Evolutionary conservation across 2,329 filamentous ascomycete genomes (phyloP).

Genomic region (Aspergillus sp.): DNA sequence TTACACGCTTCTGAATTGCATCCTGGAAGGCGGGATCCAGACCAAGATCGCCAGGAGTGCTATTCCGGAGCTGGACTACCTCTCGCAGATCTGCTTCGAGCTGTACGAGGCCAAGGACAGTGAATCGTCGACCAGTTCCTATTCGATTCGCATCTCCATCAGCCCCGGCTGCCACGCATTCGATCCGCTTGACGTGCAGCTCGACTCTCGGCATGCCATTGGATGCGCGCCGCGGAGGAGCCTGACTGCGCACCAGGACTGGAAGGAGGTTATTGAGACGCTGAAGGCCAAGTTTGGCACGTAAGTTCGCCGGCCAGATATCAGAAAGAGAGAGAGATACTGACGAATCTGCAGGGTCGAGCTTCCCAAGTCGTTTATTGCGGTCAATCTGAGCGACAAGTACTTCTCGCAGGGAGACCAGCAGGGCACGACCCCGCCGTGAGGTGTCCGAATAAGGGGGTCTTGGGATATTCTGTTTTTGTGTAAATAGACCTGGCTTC

Average conservation of each 20-base stretch:
- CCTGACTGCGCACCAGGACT: slow-evolving; percentile 83
- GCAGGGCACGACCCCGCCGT: neutral
- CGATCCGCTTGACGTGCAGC: slow-evolving; percentile 89
- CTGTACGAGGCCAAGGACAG: slow-evolving; percentile 89
- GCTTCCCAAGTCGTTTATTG: slow-evolving; percentile 42
- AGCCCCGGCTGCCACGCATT: slow-evolving; percentile 94
- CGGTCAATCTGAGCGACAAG: slow-evolving; percentile 44
- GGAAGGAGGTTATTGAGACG: slow-evolving; percentile 95
- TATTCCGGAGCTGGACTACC: slow-evolving; percentile 93
- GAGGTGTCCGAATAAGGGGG: too few relatives aligned
- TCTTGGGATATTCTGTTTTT: too few relatives aligned
- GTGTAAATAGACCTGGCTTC: too few relatives aligned
- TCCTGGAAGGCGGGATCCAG: slow-evolving; percentile 90
- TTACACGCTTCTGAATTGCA: slow-evolving; percentile 95
- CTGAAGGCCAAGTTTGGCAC: slow-evolving; percentile 90
- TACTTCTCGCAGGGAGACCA: slow-evolving; percentile 21
- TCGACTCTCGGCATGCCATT: slow-evolving; percentile 94
- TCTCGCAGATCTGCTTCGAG: slow-evolving; percentile 96
- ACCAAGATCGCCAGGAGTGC: slow-evolving; percentile 93
- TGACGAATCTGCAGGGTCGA: slow-evolving; percentile 33
- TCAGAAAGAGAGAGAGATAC: slow-evolving; percentile 5
- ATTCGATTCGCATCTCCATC: slow-evolving; percentile 92
- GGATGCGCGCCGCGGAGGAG: slow-evolving; percentile 84
- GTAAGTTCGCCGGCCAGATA: slow-evolving; percentile 43
- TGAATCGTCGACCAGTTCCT: slow-evolving; percentile 70